A percentile compares a stretch with the other conserved stretches of the same genome.
Conservation (phyloP, 768 basidiomycete genomes). For the Lentinula sp. region DNA sequence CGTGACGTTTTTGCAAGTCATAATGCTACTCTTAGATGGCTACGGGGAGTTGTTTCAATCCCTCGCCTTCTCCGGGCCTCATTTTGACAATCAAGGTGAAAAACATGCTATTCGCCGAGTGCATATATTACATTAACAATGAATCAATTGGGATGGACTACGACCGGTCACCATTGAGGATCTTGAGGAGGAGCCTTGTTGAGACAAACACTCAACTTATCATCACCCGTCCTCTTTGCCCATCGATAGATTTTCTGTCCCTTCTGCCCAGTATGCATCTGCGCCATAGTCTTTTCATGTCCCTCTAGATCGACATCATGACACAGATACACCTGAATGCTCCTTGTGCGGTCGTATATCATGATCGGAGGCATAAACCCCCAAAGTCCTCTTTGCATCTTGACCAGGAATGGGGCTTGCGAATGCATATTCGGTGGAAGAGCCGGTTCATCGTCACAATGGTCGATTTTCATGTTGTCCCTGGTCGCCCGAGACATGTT, state of each 20-base stretch:
- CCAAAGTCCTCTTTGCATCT: conserved; percentile 14
- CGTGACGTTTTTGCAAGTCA: no score
- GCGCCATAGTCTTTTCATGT: conserved; percentile 9
- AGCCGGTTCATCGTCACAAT: neutral
- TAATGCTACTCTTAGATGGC: no score
- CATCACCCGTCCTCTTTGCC: conserved; percentile 17
- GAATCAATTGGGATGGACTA: neutral
- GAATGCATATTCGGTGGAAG: conserved; percentile 19
- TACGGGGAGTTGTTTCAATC: no score
- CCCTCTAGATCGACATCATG: conserved; percentile 3
- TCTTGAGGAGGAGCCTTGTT: conserved; percentile 12
- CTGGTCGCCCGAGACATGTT: neutral
- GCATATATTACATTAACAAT: no score
- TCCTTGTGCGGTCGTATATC: conserved; percentile 22
- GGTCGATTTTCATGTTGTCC: neutral
- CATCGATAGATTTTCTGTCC: conserved; percentile 21
- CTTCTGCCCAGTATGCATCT: conserved; percentile 11
- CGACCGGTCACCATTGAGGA: conserved; percentile 2
- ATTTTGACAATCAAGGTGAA: no score
- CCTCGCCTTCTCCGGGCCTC: no score
- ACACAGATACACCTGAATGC: conserved; percentile 14
- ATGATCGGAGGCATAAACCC: conserved; percentile 7
- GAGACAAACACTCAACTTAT: conserved; percentile 14
- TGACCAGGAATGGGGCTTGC: conserved; percentile 19
- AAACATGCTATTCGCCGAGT: no score